phyloP scores from a whole-genome alignment of 2,329 filamentous ascomycete genomes.

The Penicillium aurantiogriseum region DNA sequence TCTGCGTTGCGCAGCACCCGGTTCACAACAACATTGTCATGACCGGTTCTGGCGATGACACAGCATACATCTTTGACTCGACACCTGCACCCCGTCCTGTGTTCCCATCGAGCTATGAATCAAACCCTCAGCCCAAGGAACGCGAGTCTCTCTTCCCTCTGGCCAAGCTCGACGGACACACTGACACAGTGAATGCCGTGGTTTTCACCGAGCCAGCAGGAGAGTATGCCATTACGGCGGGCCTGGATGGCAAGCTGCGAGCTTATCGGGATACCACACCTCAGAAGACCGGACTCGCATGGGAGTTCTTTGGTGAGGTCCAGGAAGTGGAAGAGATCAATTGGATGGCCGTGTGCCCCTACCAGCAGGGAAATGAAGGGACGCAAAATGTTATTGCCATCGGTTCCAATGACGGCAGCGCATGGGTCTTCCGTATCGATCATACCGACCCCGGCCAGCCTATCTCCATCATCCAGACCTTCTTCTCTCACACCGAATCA shows the following conservation, averaged over 20 bases:
- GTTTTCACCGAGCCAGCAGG: constrained; percentile 80
- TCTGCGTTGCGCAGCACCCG: constrained; percentile 92
- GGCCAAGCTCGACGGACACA: constrained; percentile 81
- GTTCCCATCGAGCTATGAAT: constrained; percentile 73
- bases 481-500: constrained; percentile 82
- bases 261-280: constrained; percentile 59
- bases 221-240: constrained; percentile 81
- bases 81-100: constrained; percentile 63
- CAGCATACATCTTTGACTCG: constrained; percentile 81
- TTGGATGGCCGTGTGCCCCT: constrained; percentile 80
- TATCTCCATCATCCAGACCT: constrained; percentile 82
- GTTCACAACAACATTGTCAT: constrained; percentile 72
- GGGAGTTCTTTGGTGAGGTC: constrained; percentile 70
- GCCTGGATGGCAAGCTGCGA: constrained; percentile 79
- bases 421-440: constrained; percentile 94
- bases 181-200: constrained; percentile 84
- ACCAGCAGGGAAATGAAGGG: constrained; percentile 43
- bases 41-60: constrained; percentile 83
- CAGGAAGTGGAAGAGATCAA: constrained; percentile 95
- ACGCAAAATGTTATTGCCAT: constrained; percentile 81
- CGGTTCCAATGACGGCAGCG: constrained; percentile 84
- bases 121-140: constrained; percentile 61
- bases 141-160: constrained; percentile 63
- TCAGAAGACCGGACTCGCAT: constrained; percentile 52
- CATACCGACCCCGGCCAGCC: constrained; percentile 58